Percentiles rank a stretch among this genome's conserved stretches.
Conservation (phyloP, 306 rosid species). For the Cicer judaicum region DNA sequence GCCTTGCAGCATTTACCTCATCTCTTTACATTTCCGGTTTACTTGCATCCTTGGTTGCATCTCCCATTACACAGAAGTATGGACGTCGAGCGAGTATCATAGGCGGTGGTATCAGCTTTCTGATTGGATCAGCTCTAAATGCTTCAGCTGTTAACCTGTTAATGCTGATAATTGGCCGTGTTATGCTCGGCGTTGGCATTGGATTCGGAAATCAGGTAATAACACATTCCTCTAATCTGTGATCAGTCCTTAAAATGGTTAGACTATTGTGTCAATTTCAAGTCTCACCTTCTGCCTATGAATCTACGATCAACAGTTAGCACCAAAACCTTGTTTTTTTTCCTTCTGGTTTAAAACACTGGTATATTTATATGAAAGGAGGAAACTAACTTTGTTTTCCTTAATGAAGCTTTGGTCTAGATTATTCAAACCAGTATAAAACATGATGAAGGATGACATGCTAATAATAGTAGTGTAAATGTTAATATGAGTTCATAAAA, state of each 20-base stretch:
- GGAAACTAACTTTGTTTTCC: background rate
- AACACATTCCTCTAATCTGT: slow-evolving; percentile 21
- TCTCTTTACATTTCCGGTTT: slow-evolving; percentile 88
- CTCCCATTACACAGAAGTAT: slow-evolving; percentile 73
- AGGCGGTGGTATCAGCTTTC: slow-evolving; percentile 72
- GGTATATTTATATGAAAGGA: background rate
- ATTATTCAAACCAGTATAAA: slow-evolving; percentile 14
- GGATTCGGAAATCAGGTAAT: slow-evolving; percentile 95
- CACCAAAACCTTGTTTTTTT: background rate
- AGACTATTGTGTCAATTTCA: background rate
- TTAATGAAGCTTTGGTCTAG: slow-evolving; percentile 10
- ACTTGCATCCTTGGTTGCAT: slow-evolving; percentile 74
- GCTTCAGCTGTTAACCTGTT: slow-evolving; percentile 66
- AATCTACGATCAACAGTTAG: slow-evolving; percentile 9
- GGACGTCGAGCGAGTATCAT: slow-evolving; percentile 81
- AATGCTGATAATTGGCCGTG: slow-evolving; percentile 83
- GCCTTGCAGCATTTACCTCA: slow-evolving; percentile 89
- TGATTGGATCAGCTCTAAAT: slow-evolving; percentile 71
- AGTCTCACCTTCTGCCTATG: background rate
- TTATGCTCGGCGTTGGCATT: slow-evolving; percentile 94
- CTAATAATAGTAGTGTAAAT: background rate
- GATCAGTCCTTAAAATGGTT: background rate
- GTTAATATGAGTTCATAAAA: slow-evolving; percentile 3
- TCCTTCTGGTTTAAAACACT: background rate
- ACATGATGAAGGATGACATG: background rate